Base-by-base conservation (phyloP, 169 alveolate genomes). In the Eimeria nieschulzi region DNA sequence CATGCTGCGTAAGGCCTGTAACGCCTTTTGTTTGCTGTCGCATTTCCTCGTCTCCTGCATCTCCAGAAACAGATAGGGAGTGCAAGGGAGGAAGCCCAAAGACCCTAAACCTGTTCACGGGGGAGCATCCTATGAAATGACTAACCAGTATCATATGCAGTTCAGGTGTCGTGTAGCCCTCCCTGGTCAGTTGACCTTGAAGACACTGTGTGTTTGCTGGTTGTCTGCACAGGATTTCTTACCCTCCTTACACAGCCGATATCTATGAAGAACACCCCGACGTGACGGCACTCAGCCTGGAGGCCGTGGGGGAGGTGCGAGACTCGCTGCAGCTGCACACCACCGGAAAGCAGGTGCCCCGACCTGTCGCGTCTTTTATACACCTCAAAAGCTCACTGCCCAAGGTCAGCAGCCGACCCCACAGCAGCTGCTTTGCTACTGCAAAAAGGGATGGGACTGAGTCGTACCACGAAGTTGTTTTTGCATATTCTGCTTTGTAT, bases 261-360 rank as follows among this genome's bases (percentile, higher is more conserved):
- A 39, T 87, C 8, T 87, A 87, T 87, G 33, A 55, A 23, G 92
- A 87, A 39, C 79, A 64, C 25, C 59, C 86, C 7, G 87, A 87
- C 66, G 72, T 87, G 21, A 10, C 80, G 3, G 46, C 79, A 54
- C 92, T 87, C 39, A 70, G 64, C 8, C 84, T 72, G 46, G 92
- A 72, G 80, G 92, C 92, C n/a, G 92, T 75, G 17, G 92, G 80
- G 21, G 72, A 72, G 92, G 79, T 87, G 39, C 86, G 87, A 61
- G 82, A 61, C 46, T 87, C 92, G 33, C 51, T 87, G 59, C 92
- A 87, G 87, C 83, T 87, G 8, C 87, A 78, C 70, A 87, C 84
- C 39, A 73, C 87, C 6, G 92, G 92, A 64, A 73, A 70, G 26
- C 83, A 87, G 39, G 92, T 79, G 23, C 92, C 92, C 23, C 92